These are phyloP conservation scores for Trichoderma aggressivum DNA, from an alignment of 2,329 filamentous ascomycete species.

Conservation along the genomic window DNA sequence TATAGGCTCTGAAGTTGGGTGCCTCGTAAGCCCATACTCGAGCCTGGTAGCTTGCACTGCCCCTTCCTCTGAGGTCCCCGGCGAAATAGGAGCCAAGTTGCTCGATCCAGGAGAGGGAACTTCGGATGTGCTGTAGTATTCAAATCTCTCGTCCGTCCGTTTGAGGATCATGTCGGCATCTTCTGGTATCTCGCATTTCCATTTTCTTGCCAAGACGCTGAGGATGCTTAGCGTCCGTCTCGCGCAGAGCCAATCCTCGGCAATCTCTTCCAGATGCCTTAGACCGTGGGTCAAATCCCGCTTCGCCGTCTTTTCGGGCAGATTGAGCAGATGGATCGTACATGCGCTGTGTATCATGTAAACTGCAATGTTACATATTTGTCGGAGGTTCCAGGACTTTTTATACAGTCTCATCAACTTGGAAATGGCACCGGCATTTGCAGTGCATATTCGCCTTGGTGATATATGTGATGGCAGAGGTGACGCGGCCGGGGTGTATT, in stretches of 20 bases:
- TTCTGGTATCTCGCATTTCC: constrained; percentile 81
- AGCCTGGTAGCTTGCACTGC: constrained; percentile 23
- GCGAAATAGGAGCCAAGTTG: constrained; percentile 27
- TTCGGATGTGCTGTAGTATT: constrained; percentile 62
- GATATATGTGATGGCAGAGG: constrained; percentile 85
- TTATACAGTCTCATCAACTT: constrained; percentile 95
- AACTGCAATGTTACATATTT: constrained; percentile 94
- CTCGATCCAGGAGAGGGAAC: constrained; percentile 52
- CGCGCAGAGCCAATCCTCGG: constrained; percentile 89
- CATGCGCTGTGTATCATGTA: constrained; percentile 95
- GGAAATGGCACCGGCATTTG: constrained; percentile 83
- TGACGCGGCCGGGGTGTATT: constrained; percentile 77
- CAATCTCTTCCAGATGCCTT: constrained; percentile 91
- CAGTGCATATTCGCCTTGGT: constrained; percentile 84
- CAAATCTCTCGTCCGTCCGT: constrained; percentile 76
- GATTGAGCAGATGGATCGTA: constrained; percentile 88
- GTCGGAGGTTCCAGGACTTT: constrained; percentile 81
- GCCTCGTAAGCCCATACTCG: constrained; percentile 37
- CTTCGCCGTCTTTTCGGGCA: constrained; percentile 86
- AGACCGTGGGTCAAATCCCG: constrained; percentile 88
- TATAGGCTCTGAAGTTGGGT: constrained; percentile 31
- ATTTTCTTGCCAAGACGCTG: constrained; percentile 80
- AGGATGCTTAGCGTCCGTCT: constrained; percentile 81
- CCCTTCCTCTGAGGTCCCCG: constrained; percentile 29
- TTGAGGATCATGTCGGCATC: constrained; percentile 76